Conservation (phyloP, 495 filamentous ascomycete species). For the Lichenothelia convexa region DNA sequence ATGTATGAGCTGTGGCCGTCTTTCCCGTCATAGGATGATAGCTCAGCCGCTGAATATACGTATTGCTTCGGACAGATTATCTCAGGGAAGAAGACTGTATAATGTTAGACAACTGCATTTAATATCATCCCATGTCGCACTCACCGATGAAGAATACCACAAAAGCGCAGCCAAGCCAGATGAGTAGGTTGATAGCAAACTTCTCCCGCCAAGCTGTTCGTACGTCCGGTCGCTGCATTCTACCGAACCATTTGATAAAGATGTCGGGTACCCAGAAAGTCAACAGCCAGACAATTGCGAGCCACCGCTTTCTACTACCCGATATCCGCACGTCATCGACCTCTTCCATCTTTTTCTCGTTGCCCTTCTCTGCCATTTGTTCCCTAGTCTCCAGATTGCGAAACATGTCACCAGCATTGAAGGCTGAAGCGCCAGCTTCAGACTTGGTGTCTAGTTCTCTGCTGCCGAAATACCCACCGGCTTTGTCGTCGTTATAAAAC, state of each 20-base stretch:
- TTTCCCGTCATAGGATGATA: slow-evolving; percentile 58
- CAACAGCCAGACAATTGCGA: slow-evolving; percentile 66
- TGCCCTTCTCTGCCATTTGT: slow-evolving; percentile 89
- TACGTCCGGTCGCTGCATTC: slow-evolving; percentile 88
- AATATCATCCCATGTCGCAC: slow-evolving; percentile 16
- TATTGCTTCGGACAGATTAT: slow-evolving; percentile 84
- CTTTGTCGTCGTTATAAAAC: slow-evolving; percentile 51
- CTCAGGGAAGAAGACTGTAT: slow-evolving; percentile 53
- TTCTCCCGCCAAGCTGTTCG: slow-evolving; percentile 92
- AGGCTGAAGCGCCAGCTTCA: slow-evolving; percentile 74
- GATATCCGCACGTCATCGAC: slow-evolving; percentile 68
- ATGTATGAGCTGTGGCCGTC: slow-evolving; percentile 43
- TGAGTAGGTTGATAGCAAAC: slow-evolving; percentile 92
- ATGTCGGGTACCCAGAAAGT: slow-evolving; percentile 84
- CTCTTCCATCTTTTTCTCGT: slow-evolving; percentile 76
- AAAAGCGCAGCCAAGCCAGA: slow-evolving; percentile 71
- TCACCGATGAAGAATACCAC: slow-evolving; percentile 56
- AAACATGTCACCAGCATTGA: slow-evolving; percentile 93
- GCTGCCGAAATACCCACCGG: slow-evolving; percentile 64
- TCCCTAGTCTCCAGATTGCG: slow-evolving; percentile 82
- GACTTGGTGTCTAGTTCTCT: slow-evolving; percentile 71
- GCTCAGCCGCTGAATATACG: slow-evolving; percentile 65
- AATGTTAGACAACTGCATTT: not conserved
- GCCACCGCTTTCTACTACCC: slow-evolving; percentile 77
- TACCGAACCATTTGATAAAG: slow-evolving; percentile 53